Percentiles rank a stretch among this genome's conserved stretches.
Conservation (phyloP, 345 rosid species). For the Populus euphratica region DNA sequence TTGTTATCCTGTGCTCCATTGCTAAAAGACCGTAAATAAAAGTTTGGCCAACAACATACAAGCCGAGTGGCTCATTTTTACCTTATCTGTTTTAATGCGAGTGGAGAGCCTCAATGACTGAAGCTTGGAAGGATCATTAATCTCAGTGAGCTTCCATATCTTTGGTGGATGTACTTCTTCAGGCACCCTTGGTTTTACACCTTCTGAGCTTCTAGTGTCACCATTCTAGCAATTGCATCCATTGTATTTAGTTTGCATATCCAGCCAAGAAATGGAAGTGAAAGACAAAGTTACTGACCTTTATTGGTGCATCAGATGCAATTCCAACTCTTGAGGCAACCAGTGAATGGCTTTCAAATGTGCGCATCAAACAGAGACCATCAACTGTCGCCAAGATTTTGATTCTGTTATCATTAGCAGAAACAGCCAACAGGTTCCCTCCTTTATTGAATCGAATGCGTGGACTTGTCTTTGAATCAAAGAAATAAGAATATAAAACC, state of each 20-base stretch:
- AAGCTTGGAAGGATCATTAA: constrained; percentile 31
- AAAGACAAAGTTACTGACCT: constrained; percentile 1
- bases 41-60: background rate
- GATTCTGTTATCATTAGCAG: constrained; percentile 26
- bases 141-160: constrained; percentile 27
- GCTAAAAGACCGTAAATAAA: background rate
- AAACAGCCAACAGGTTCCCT: constrained; percentile 24
- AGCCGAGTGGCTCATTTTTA: background rate
- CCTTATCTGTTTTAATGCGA: constrained; percentile 30
- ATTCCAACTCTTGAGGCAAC: constrained; percentile 14
- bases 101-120: constrained; percentile 31
- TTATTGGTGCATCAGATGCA: background rate
- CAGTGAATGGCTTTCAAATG: constrained; percentile 20
- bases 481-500: background rate
- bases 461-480: constrained; percentile 21
- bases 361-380: constrained; percentile 21
- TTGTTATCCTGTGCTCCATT: background rate
- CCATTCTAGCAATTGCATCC: constrained; percentile 28
- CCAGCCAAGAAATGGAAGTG: background rate
- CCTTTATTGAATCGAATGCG: constrained; percentile 30
- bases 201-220: constrained; percentile 26
- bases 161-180: constrained; percentile 24
- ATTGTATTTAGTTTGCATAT: background rate
- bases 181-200: constrained; percentile 17
- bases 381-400: constrained; percentile 28